Evolutionary conservation across 495 filamentous ascomycete genomes (phyloP), one percentile per base, ranked within the genome.

Genomic region (Penicillium paxilli): DNA sequence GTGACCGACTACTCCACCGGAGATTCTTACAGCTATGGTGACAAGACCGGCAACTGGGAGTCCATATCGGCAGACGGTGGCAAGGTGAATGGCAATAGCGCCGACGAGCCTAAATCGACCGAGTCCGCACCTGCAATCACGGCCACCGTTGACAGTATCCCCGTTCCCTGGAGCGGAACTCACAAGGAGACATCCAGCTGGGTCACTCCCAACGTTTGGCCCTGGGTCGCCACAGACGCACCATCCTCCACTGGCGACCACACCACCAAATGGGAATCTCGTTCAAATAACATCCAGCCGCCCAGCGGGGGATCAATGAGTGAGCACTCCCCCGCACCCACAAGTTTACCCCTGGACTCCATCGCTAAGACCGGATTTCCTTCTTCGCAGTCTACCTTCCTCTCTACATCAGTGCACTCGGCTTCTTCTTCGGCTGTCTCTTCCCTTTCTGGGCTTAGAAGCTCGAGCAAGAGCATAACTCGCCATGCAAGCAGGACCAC

Each of bases 1-100:
- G 82, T 93, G 44, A 84, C 84, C 37, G 94, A 98, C 73, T 97
- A 97, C 75, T 96, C 90, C 20, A 95, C 90, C 10, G 94, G 93
- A 26, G 84, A 80, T 1, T 75, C 83, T 40, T 98, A 98, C 75
- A 76, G 69, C 17, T 98, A 97, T 67, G 76, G 80, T 44, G 90
- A 91, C 66, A 80, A 74, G 26, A 85, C 80, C 24, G 94, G 94
- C 32, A 81, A 79, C 20, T 96, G 88, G 87, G 58, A 85, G 55
- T 90, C 86, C 53, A 97, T 98, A 71, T 76, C 80, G 53, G 81
- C 92, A 12, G 74, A 83, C n/a, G 88, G 84, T 44, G 92, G 89
- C 44, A 81, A 79, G 51, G 63, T 93, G 55, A 85, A 83, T 65
- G 75, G 76, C 17, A 77, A 74, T 52, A 72, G 71, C 30, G 74